Evolutionary conservation across 768 basidiomycete genomes (phyloP).

Genomic region (Naganishia onofrii): DNA sequence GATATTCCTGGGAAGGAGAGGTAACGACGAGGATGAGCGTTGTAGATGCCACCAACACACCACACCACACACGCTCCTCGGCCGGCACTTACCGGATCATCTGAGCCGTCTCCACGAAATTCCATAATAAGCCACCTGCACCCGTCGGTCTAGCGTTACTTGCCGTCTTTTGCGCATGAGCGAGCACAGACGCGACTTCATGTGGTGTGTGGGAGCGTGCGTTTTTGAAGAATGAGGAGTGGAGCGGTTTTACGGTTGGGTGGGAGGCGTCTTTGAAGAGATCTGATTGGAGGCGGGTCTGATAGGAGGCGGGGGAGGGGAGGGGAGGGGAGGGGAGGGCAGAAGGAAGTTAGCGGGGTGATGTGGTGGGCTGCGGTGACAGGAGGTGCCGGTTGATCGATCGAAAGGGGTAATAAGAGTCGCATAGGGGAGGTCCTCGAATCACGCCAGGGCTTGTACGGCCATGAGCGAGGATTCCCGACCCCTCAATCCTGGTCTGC

Average conservation of each 20-base stretch:
- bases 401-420: not conserved
- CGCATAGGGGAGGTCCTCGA: not conserved
- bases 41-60: too few species aligned
- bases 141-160: constrained; percentile 47
- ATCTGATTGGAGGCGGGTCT: constrained; percentile 87
- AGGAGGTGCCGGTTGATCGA: not conserved
- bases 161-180: constrained; percentile 11
- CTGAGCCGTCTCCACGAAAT: constrained; percentile 90
- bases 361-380: not conserved
- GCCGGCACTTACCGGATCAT: constrained; percentile 68
- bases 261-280: constrained; percentile 59
- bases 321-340: too few species aligned
- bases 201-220: constrained; percentile 13
- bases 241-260: constrained; percentile 5
- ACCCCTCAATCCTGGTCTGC: too few species aligned
- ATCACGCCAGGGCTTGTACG: too few species aligned
- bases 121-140: constrained; percentile 67
- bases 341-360: not conserved
- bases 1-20: too few species aligned
- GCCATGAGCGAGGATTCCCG: too few species aligned
- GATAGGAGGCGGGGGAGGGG: too few species aligned
- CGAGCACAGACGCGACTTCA: constrained; percentile 8
- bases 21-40: too few species aligned
- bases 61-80: too few species aligned
- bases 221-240: constrained; percentile 14